Evolutionary conservation across 2,329 filamentous ascomycete species (phyloP).

Genomic region (Diplocarpon mali): DNA sequence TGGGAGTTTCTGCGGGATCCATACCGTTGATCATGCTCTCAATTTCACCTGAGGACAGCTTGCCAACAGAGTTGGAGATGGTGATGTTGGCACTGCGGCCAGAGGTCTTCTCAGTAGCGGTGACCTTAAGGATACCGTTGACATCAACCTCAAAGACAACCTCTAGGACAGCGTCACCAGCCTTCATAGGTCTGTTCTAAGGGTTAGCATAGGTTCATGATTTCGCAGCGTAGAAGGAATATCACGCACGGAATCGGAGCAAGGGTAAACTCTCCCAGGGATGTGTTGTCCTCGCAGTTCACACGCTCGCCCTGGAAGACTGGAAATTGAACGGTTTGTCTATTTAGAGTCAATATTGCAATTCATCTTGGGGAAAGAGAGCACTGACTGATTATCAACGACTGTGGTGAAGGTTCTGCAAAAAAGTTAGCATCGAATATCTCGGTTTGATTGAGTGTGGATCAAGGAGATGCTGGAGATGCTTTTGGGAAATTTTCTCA

Average conservation of each 20-base stretch:
- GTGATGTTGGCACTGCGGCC: slow-evolving; percentile 98
- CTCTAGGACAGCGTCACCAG: slow-evolving; percentile 93
- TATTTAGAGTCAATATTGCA: too few species aligned
- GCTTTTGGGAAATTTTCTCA: too few species aligned
- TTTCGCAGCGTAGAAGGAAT: background rate
- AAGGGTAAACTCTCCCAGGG: slow-evolving; percentile 91
- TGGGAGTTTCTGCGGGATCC: slow-evolving; percentile 17
- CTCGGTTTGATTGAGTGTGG: too few species aligned
- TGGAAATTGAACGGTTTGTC: slow-evolving; percentile 23
- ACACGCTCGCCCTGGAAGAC: slow-evolving; percentile 87
- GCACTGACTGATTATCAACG: slow-evolving; percentile 9
- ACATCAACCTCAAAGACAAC: slow-evolving; percentile 99
- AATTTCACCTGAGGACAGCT: slow-evolving; percentile 88
- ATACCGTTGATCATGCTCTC: slow-evolving; percentile 90
- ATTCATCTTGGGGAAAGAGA: too few species aligned
- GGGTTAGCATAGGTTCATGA: background rate
- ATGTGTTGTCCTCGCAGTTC: slow-evolving; percentile 98
- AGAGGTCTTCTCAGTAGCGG: slow-evolving; percentile 96
- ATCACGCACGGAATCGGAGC: slow-evolving; percentile 75
- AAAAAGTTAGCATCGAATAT: too few species aligned
- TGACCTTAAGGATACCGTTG: slow-evolving; percentile 99
- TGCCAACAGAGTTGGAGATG: slow-evolving; percentile 98
- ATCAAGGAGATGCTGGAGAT: too few species aligned
- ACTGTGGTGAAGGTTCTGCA: slow-evolving; percentile 33
- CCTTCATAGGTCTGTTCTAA: slow-evolving; percentile 48